Evolutionary conservation across 2,329 filamentous ascomycete species (phyloP).

Genomic region (Diatrype stigma): DNA sequence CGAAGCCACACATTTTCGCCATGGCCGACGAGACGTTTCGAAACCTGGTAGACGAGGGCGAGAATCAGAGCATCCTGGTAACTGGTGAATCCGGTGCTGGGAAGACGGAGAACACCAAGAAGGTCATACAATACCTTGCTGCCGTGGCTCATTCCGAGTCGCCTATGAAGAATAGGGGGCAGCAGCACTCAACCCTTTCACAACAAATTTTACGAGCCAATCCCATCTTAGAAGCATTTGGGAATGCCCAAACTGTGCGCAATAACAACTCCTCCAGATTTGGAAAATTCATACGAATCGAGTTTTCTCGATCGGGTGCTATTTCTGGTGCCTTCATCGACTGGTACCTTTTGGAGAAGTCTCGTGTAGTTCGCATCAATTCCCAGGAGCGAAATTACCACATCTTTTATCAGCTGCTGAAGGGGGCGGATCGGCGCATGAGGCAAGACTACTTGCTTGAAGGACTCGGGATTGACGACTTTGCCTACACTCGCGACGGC

Average conservation of each 20-base stretch:
- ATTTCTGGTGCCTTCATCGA: constrained; percentile 97
- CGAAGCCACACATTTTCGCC: constrained; percentile 94
- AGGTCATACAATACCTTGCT: constrained; percentile 97
- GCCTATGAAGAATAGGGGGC: constrained; percentile 54
- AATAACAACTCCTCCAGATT: constrained; percentile 99
- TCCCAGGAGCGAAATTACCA: constrained; percentile 91
- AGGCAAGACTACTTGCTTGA: constrained; percentile 74
- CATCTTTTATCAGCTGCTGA: constrained; percentile 92
- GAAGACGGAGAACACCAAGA: constrained; percentile 99
- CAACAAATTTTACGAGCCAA: constrained; percentile 96
- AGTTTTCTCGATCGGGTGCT: constrained; percentile 81
- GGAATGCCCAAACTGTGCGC: constrained; percentile 94
- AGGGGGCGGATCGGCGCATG: constrained; percentile 70
- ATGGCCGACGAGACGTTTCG: constrained; percentile 97
- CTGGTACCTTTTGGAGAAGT: constrained; percentile 98
- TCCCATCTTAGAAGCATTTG: constrained; percentile 95
- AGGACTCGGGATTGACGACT: constrained; percentile 74
- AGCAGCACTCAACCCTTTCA: constrained; percentile 80
- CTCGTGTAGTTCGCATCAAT: constrained; percentile 88
- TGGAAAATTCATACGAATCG: constrained; percentile 97
- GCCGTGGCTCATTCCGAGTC: constrained; percentile 86
- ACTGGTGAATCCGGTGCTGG: constrained; percentile 97
- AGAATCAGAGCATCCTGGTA: constrained; percentile 96
- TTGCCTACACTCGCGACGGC: constrained; percentile 85
- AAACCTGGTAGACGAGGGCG: constrained; percentile 88